phyloP scores from a whole-genome alignment of 768 basidiomycete genomes.

The Sporobolomyces pararoseus region DNA sequence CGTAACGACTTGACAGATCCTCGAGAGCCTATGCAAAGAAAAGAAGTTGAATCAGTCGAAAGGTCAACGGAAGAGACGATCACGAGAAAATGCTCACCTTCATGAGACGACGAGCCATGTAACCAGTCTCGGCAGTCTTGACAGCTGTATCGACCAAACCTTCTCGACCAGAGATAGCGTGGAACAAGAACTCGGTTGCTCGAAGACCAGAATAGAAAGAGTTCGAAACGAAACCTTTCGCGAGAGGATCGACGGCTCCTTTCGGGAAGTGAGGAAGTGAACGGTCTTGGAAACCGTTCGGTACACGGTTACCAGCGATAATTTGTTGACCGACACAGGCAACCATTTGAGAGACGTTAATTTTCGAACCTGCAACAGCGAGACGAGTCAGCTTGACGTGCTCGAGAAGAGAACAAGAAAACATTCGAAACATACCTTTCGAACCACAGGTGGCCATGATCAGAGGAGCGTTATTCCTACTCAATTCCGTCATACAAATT shows the following conservation, averaged over 20 bases:
- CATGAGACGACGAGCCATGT: conserved; percentile 99
- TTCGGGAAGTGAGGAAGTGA: conserved; percentile 98
- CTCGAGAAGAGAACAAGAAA: neutral
- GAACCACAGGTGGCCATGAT: conserved; percentile 99
- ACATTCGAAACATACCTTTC: conserved; percentile 74
- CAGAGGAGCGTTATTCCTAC: conserved; percentile 88
- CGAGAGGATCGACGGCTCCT: conserved; percentile 90
- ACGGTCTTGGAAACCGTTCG: conserved; percentile 97
- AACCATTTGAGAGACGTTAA: conserved; percentile 99
- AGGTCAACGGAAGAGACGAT: neutral
- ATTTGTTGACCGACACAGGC: conserved; percentile 99
- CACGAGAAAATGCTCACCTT: conserved; percentile 54
- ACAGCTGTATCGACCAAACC: conserved; percentile 99
- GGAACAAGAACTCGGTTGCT: conserved; percentile 96
- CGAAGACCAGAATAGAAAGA: conserved; percentile 89
- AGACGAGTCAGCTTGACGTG: conserved; percentile 15
- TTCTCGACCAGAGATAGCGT: conserved; percentile 97
- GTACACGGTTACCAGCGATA: conserved; percentile 95
- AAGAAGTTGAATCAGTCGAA: neutral
- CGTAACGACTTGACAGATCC: conserved; percentile 93
- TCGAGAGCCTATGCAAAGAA: conserved; percentile 63
- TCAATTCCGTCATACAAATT: conserved; percentile 97
- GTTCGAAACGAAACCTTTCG: conserved; percentile 96
- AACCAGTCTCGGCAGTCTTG: conserved; percentile 99
- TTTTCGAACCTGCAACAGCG: conserved; percentile 70